These are phyloP conservation scores for Pelargonium cotyledonis DNA, from an alignment of 441 rosid species.

Conservation along the genomic window DNA sequence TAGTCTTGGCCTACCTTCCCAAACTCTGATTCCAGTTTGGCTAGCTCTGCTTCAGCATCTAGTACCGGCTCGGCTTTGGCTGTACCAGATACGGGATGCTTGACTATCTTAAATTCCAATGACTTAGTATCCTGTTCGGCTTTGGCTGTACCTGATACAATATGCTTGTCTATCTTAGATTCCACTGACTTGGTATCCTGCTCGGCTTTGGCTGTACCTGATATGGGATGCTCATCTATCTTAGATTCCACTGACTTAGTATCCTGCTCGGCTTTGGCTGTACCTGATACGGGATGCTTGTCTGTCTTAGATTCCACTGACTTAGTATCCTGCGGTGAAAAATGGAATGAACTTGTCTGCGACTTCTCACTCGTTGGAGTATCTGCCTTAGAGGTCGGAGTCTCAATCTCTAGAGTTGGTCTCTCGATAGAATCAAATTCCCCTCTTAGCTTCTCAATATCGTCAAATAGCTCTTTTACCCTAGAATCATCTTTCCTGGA, in stretches of 20 bases:
- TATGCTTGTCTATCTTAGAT: slow-evolving; percentile 15
- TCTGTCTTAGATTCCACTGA: slow-evolving; percentile 2
- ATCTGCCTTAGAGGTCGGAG: slow-evolving; percentile 35
- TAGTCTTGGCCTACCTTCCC: slow-evolving; percentile 76
- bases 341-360: slow-evolving; percentile 21
- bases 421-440: slow-evolving; percentile 83
- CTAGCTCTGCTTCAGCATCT: slow-evolving; percentile 80
- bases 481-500: slow-evolving; percentile 61
- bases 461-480: slow-evolving; percentile 68
- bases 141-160: slow-evolving; percentile 27
- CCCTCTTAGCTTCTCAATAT: slow-evolving; percentile 61
- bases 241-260: slow-evolving; percentile 15
- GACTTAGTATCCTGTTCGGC: slow-evolving; percentile 29
- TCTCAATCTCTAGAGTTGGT: slow-evolving; percentile 73
- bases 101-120: not conserved
- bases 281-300: slow-evolving; percentile 27
- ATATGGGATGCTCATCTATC: slow-evolving; percentile 23
- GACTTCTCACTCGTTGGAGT: slow-evolving; percentile 27
- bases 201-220: slow-evolving; percentile 26
- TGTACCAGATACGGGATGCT: slow-evolving; percentile 27
- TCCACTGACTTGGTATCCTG: slow-evolving; percentile 16
- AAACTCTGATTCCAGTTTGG: slow-evolving; percentile 86
- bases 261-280: slow-evolving; percentile 28
- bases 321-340: slow-evolving; percentile 18
- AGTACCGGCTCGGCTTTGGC: slow-evolving; percentile 35